Base-by-base conservation (phyloP, 805 yeast genomes). In the Ogataea siamensis region DNA sequence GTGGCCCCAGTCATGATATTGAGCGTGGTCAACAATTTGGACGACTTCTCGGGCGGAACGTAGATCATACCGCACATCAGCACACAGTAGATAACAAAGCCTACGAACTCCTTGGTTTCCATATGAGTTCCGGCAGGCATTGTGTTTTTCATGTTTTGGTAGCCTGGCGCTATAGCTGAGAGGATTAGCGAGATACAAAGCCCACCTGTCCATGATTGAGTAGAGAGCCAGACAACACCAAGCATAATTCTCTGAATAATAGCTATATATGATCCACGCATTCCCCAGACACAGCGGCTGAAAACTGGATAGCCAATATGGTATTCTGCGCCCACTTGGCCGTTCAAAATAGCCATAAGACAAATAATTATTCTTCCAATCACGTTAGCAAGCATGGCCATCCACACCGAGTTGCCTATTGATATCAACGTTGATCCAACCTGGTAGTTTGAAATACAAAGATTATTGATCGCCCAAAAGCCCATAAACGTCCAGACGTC, bases 301-400 rank as follows among this genome's bases (percentile, higher is more conserved):
- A 61, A 61, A 10, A 74, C 62, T 5, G 78, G 67, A 47, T 63
- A 74, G 0, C 78, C 77, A 36, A 74, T 63, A 45, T 72, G 76
- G 61, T 68, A 73, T 32, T 72, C 68, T 7, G 58, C 52, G 19
- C 81, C 81, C 1, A 75, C 75, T 41, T 62, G 63, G 11, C 75
- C 70, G 50, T 73, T 73, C 12, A 73, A 63, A 27, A 70, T 46
- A 7, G 78, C 72, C 47, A 68, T 64, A 5, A 57, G 19, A 30
- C 69, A 58, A n/a, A 74, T 69, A 9, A 75, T 47, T 7, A 66
- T 50, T 53, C 74, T 73, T 25, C 76, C 79, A 5, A 74, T 46
- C 22, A 68, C 58, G 34, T 63, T 60, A 18, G 69, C 61, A 5
- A 70, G 66, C 50, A 75, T 66, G 9, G 72, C 64, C 42, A 71